Evolutionary conservation across 257 asterid genomes (phyloP), one percentile per base, ranked within the genome.

Genomic region (Nicotiana tomentosiformis): DNA sequence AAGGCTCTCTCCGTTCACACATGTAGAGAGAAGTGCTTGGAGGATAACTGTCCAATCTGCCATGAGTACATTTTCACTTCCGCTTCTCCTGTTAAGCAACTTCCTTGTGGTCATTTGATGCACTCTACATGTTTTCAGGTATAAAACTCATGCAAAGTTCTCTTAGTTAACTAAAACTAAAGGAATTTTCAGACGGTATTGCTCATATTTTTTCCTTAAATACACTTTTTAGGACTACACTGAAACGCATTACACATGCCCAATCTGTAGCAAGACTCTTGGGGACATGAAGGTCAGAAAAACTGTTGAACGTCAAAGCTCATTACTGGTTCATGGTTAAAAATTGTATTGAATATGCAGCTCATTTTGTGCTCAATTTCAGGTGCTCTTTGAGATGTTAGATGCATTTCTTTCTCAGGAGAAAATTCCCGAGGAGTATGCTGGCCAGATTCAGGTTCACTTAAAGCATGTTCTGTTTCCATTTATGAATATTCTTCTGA

Each of bases 111-210:
- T 70, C 98, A 95, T 89, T 83, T 87, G 77, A 95, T 95, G 98
- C 98, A 95, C 89, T 95, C 98, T 3, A 80, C 92, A 86, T 95
- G 98, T 88, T 95, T 92, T 89, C 91, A 91, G 96, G 98, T 95
- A 84, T 76, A 43, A 65, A 57, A n/a, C 35, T 84, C 72, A 77
- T 62, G 11, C 60, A 20, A 12, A 77, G 77, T 80, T 35, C 15
- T 39, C 55, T 6, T 33, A 32, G 12, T 55, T 23, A 37, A 35
- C 58, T 23, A 66, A 51, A 79, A 39, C n/a, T 81, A 32, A 32
- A 20, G 33, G 2, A 37, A 9, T 43, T 62, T 39, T 78, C 64
- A 33, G 56, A 70, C 58, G 57, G 32, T 77, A 80, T 49, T 77
- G 81, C 83, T 82, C 43, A 82, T 80, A 58, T 72, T 78, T 77